Conservation (phyloP, 2,329 filamentous ascomycete species). For the Arthroderma sp. region DNA sequence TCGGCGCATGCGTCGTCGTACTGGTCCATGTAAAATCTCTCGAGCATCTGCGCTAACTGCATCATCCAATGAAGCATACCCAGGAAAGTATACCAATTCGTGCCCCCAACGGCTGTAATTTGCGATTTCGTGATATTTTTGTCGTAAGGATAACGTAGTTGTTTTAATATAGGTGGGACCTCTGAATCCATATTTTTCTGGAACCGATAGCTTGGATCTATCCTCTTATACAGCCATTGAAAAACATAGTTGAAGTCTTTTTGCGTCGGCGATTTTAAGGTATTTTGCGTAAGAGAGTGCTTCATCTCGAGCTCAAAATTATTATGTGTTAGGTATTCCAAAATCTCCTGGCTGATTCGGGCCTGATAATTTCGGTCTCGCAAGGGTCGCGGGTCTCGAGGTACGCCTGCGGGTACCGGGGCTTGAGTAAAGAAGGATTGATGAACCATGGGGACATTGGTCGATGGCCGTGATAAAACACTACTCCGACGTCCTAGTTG, state of each 20-base stretch:
- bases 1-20: conserved; percentile 89
- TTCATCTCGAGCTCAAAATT: conserved; percentile 99
- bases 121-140: conserved; percentile 94
- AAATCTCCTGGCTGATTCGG: conserved; percentile 72
- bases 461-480: conserved; percentile 63
- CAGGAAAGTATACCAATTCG: conserved; percentile 93
- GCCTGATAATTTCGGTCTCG: conserved; percentile 68
- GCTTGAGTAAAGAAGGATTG: conserved; percentile 93
- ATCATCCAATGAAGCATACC: conserved; percentile 98
- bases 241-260: conserved; percentile 99
- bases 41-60: conserved; percentile 89
- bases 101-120: conserved; percentile 83
- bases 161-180: conserved; percentile 81
- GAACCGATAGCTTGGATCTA: conserved; percentile 87
- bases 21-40: conserved; percentile 60
- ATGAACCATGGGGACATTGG: conserved; percentile 53
- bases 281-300: conserved; percentile 78
- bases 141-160: conserved; percentile 87
- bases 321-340: conserved; percentile 83
- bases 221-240: conserved; percentile 91
- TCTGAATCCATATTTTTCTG: conserved; percentile 92
- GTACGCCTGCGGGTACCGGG: conserved; percentile 66
- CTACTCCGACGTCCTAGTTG: conserved; percentile 61
- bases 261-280: conserved; percentile 85
- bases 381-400: conserved; percentile 73